Evolutionary conservation across 2,329 filamentous ascomycete genomes (phyloP).

Genomic region (Ophiostoma piceae): DNA sequence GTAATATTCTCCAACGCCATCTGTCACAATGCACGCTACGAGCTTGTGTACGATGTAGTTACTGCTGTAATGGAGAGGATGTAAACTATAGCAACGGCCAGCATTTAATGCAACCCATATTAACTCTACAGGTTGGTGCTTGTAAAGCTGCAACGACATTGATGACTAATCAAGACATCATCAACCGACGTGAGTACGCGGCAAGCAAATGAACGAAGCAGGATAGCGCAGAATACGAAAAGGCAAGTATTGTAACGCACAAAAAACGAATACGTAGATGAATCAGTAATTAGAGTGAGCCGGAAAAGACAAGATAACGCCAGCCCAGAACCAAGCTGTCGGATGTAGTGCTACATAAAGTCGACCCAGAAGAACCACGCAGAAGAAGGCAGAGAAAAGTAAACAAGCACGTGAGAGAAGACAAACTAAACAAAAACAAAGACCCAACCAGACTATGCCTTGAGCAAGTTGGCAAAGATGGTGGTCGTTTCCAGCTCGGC

Average conservation of each 20-base stretch:
- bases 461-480: slow-evolving; percentile 66
- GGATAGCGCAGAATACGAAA: background rate
- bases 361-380: background rate
- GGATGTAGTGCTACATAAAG: slow-evolving; percentile 1
- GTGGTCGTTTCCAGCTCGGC: slow-evolving; percentile 75
- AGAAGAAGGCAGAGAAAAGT: background rate
- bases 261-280: background rate
- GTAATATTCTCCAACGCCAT: background rate
- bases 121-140: too few species aligned
- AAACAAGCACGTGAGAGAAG: background rate
- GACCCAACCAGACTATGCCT: slow-evolving; percentile 28
- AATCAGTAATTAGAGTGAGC: background rate
- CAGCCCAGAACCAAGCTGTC: background rate
- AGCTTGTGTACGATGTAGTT: background rate
- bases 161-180: background rate
- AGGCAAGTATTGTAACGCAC: background rate
- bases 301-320: background rate
- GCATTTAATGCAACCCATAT: too few species aligned
- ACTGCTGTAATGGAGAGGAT: too few species aligned
- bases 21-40: background rate
- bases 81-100: too few species aligned
- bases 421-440: background rate
- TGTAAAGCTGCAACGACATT: too few species aligned
- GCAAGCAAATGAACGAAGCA: background rate
- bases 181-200: background rate